A percentile compares a stretch with the other conserved stretches of the same genome.
phyloP scores from a whole-genome alignment of 768 basidiomycete genomes.

The Rhizopogon roseolus region DNA sequence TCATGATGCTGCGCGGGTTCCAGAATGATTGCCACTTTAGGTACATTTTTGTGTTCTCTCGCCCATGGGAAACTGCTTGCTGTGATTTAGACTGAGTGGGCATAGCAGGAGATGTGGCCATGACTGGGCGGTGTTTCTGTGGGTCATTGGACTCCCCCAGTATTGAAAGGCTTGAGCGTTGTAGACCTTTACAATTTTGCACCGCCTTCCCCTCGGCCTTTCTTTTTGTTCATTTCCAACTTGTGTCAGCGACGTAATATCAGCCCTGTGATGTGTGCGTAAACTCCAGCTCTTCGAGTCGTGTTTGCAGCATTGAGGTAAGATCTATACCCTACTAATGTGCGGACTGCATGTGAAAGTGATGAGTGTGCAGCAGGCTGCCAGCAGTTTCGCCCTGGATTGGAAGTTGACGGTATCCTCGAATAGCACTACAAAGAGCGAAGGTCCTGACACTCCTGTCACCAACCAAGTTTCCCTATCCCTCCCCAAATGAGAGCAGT shows the following conservation, averaged over 20 bases:
- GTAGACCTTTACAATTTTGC: no score
- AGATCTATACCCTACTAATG: background rate
- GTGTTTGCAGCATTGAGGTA: background rate
- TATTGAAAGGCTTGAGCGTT: background rate
- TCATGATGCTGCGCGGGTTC: no score
- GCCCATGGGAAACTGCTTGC: no score
- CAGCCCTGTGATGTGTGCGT: no score
- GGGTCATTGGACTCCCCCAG: no score
- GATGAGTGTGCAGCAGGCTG: background rate
- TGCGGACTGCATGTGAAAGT: background rate
- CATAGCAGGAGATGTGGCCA: no score
- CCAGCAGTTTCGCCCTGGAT: background rate
- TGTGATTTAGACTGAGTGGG: no score
- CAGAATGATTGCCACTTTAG: no score
- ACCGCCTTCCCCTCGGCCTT: background rate
- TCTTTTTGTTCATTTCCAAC: background rate
- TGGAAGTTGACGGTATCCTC: conserved; percentile 3
- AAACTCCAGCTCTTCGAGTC: background rate
- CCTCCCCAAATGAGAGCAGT: conserved; percentile 2
- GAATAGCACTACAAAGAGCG: conserved; percentile 17
- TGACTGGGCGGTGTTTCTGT: no score
- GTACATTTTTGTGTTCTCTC: no score
- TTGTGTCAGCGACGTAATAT: background rate
- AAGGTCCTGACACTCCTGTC: background rate
- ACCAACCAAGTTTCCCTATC: background rate